Conservation (phyloP, 345 rosid species). For the Barbarea vulgaris region DNA sequence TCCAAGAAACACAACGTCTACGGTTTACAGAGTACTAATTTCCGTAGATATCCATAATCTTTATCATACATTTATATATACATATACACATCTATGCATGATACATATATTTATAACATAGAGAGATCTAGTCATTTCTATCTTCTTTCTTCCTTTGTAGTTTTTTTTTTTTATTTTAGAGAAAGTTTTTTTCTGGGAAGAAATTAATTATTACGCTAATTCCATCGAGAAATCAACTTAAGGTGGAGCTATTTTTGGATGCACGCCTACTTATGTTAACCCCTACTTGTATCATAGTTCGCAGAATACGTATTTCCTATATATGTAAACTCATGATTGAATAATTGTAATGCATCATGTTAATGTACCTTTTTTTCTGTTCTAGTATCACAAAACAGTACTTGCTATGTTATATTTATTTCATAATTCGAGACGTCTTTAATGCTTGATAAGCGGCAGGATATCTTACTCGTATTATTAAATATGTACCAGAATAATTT, state of each 20-base stretch:
- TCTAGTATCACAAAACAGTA: constrained; percentile 12
- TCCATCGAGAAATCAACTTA: constrained; percentile 14
- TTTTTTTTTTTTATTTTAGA: background rate
- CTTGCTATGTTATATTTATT: background rate
- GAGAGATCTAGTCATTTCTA: constrained; percentile 21
- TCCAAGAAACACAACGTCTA: constrained; percentile 64
- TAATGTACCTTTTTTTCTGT: constrained; percentile 10
- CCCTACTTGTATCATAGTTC: constrained; percentile 29
- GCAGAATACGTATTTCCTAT: constrained; percentile 18
- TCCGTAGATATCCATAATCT: constrained; percentile 45
- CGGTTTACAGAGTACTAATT: constrained; percentile 46
- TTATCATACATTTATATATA: constrained; percentile 23
- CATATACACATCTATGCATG: background rate
- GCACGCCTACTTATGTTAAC: constrained; percentile 33
- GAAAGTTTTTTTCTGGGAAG: constrained; percentile 19
- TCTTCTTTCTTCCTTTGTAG: background rate
- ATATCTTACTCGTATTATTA: background rate
- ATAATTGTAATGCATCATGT: constrained; percentile 21
- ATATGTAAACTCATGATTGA: constrained; percentile 27
- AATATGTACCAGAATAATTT: background rate
- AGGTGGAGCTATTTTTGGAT: constrained; percentile 39
- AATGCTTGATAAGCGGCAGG: constrained; percentile 1
- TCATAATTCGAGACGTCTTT: background rate
- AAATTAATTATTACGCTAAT: constrained; percentile 21
- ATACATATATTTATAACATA: constrained; percentile 17